phyloP scores from a whole-genome alignment of 108 stramenopile genomes.

The Cyclotella atomus region DNA sequence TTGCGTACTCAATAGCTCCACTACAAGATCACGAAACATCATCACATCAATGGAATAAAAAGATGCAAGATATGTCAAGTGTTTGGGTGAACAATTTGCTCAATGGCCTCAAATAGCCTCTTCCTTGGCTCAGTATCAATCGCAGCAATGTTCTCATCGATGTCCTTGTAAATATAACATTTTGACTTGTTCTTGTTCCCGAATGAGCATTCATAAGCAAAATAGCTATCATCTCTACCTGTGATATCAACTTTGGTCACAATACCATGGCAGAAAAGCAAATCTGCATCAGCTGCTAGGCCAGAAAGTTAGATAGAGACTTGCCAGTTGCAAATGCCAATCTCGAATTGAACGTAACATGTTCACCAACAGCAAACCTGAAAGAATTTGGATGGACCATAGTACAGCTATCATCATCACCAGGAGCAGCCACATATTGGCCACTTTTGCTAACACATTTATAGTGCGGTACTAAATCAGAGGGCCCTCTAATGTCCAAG shows the following conservation, averaged over 20 bases:
- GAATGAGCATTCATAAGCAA: slow-evolving; percentile 11
- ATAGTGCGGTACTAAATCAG: background rate
- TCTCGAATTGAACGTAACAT: background rate
- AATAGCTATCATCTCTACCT: background rate
- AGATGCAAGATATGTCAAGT: background rate
- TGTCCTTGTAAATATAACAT: slow-evolving; percentile 7
- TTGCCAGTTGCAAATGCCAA: too few relatives aligned
- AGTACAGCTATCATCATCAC: background rate
- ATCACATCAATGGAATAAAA: slow-evolving; percentile 7
- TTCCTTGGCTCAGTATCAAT: slow-evolving; percentile 8
- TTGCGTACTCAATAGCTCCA: slow-evolving; percentile 8
- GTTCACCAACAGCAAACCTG: background rate
- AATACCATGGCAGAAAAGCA: too few relatives aligned
- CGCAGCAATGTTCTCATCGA: slow-evolving; percentile 4
- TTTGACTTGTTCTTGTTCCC: background rate
- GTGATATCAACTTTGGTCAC: background rate
- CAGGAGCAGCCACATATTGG: background rate
- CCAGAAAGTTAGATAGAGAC: too few relatives aligned
- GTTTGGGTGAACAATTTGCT: slow-evolving; percentile 8
- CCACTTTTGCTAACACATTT: too few relatives aligned
- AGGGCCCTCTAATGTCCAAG: background rate
- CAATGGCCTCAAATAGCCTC: slow-evolving; percentile 20
- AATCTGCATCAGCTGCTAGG: too few relatives aligned
- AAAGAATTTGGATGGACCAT: background rate
- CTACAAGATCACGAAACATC: slow-evolving; percentile 1